These are phyloP conservation scores for Curvularia hawaiiensis DNA, from an alignment of 2,329 filamentous ascomycete genomes.

Conservation along the genomic window DNA sequence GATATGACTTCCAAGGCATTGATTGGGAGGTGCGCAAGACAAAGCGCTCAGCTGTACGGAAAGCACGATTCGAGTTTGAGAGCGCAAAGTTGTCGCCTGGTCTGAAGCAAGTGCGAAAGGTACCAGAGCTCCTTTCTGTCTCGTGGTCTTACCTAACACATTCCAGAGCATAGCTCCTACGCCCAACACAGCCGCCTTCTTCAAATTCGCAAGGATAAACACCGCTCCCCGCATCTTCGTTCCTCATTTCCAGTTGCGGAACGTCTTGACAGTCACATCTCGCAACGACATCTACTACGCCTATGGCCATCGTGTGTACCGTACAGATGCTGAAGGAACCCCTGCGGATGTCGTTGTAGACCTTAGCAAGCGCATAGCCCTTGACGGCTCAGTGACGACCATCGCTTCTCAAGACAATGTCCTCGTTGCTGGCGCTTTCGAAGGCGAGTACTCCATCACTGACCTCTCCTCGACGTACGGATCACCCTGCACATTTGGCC, in stretches of 20 bases:
- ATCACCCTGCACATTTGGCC: conserved; percentile 49
- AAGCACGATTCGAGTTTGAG: conserved; percentile 33
- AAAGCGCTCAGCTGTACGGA: conserved; percentile 31
- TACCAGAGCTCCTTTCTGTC: conserved; percentile 11
- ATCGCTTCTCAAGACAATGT: conserved; percentile 57
- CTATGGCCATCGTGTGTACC: conserved; percentile 53
- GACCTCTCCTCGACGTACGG: conserved; percentile 47
- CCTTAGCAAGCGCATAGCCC: conserved; percentile 48
- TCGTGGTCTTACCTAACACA: conserved; percentile 13
- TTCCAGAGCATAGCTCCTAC: conserved; percentile 31
- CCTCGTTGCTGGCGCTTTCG: conserved; percentile 61
- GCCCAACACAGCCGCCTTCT: conserved; percentile 52
- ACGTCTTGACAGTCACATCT: conserved; percentile 60
- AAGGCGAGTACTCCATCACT: conserved; percentile 61
- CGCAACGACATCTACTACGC: conserved; percentile 63
- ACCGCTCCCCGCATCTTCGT: conserved; percentile 57
- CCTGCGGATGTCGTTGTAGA: conserved; percentile 55
- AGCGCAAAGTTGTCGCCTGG: conserved; percentile 23
- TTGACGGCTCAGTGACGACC: conserved; percentile 56
- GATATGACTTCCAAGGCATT: conserved; percentile 47
- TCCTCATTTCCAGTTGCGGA: conserved; percentile 65
- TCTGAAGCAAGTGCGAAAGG: conserved; percentile 27
- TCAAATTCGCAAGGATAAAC: conserved; percentile 56
- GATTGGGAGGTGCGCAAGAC: conserved; percentile 44
- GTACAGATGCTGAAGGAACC: conserved; percentile 55